These are phyloP conservation scores for Teratosphaeria destructans DNA, from an alignment of 2,329 filamentous ascomycete genomes.

Conservation along the genomic window DNA sequence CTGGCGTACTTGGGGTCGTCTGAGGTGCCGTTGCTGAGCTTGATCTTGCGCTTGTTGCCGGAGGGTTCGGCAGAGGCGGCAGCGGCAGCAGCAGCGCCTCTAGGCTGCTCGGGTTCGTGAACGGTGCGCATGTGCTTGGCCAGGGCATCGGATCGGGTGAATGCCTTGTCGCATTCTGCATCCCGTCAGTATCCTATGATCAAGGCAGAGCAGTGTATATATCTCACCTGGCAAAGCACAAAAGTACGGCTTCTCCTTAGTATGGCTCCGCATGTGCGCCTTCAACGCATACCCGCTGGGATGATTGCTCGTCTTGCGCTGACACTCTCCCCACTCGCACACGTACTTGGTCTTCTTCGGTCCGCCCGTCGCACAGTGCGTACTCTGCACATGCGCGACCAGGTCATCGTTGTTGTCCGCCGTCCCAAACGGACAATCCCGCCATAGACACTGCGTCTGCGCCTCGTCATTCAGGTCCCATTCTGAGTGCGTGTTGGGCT, in stretches of 20 bases:
- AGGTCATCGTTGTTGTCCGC: slow-evolving; percentile 42
- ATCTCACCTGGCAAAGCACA: slow-evolving; percentile 77
- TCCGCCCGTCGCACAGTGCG: slow-evolving; percentile 63
- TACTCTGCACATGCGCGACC: slow-evolving; percentile 57
- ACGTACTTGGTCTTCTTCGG: slow-evolving; percentile 90
- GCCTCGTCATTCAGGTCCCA: slow-evolving; percentile 33
- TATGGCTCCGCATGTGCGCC: slow-evolving; percentile 96
- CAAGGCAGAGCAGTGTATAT: neutral
- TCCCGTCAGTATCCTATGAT: neutral
- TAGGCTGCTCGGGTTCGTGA: slow-evolving; percentile 73
- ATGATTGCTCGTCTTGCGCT: slow-evolving; percentile 78
- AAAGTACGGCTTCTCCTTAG: slow-evolving; percentile 95
- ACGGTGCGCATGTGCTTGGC: slow-evolving; percentile 98
- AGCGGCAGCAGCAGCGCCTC: slow-evolving; percentile 50
- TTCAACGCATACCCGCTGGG: slow-evolving; percentile 92
- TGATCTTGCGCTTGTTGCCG: slow-evolving; percentile 32
- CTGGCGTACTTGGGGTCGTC: slow-evolving; percentile 5
- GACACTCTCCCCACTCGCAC: slow-evolving; percentile 94
- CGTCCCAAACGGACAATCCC: slow-evolving; percentile 39
- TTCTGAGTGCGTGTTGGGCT: slow-evolving; percentile 32
- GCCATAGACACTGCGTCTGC: slow-evolving; percentile 39
- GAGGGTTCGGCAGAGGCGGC: slow-evolving; percentile 57
- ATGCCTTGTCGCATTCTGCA: slow-evolving; percentile 89
- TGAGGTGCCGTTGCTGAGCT: slow-evolving; percentile 28
- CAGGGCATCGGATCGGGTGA: slow-evolving; percentile 88